A percentile compares a stretch with the other conserved stretches of the same genome.
phyloP scores from a whole-genome alignment of 352 stramenopile genomes.

The Globisporangium polare region DNA sequence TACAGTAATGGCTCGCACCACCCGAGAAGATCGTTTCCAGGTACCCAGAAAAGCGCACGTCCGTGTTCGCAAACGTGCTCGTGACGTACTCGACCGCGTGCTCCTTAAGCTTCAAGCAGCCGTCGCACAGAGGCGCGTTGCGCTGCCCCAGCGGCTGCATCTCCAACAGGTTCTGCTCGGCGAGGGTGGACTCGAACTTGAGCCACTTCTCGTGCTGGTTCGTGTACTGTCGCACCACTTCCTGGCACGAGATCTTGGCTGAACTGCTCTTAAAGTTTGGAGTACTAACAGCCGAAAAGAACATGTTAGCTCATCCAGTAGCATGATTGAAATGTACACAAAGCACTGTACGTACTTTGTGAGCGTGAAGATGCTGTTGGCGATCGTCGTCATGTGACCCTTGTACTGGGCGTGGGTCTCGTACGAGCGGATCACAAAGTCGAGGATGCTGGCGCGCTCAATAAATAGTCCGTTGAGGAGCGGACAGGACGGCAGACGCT shows the following conservation, averaged over 20 bases:
- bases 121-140: conserved; percentile 75
- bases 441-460: conserved; percentile 61
- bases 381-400: conserved; percentile 86
- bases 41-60: conserved; percentile 70
- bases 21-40: conserved; percentile 85
- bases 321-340: not conserved
- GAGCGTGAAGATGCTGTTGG: conserved; percentile 87
- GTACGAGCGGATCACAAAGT: conserved; percentile 82
- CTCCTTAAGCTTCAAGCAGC: conserved; percentile 80
- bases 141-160: conserved; percentile 81
- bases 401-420: conserved; percentile 81
- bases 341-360: conserved; percentile 53
- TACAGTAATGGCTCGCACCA: conserved; percentile 75
- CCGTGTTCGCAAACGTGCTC: conserved; percentile 47
- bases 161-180: conserved; percentile 76
- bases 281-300: conserved; percentile 30
- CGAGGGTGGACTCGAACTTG: conserved; percentile 70
- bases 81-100: conserved; percentile 77
- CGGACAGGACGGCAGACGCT: conserved; percentile 70
- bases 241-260: conserved; percentile 62
- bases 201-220: conserved; percentile 62
- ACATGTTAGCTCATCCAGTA: too few species aligned
- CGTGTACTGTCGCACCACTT: conserved; percentile 78
- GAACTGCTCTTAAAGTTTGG: conserved; percentile 55
- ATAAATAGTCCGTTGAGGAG: conserved; percentile 79